Conservation (phyloP, 306 rosid species). For the Citrullus colocynthis region DNA sequence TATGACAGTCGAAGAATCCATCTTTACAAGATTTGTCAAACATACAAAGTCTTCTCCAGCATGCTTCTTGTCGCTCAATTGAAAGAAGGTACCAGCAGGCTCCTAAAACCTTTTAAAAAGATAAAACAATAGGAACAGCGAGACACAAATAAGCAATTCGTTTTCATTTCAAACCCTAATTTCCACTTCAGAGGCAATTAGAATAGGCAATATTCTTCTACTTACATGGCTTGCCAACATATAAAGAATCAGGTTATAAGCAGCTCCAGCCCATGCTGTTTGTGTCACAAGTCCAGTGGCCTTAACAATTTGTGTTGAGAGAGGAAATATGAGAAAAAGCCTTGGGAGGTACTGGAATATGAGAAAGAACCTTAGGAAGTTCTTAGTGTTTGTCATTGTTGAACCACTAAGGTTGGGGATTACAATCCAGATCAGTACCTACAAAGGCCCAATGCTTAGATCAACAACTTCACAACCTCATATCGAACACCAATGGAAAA, state of each 20-base stretch:
- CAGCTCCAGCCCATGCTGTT: conserved; percentile 99
- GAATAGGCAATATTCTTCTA: background rate
- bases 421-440: conserved; percentile 83
- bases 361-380: conserved; percentile 61
- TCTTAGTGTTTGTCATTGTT: conserved; percentile 71
- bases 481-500: background rate
- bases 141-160: background rate
- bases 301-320: conserved; percentile 73
- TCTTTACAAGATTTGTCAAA: conserved; percentile 29
- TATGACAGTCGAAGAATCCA: conserved; percentile 52
- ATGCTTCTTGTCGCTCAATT: conserved; percentile 77
- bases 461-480: background rate
- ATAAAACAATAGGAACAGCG: background rate
- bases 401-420: conserved; percentile 78
- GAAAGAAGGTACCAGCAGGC: conserved; percentile 92
- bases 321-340: conserved; percentile 68
- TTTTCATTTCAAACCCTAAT: background rate
- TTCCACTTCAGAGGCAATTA: background rate
- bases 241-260: conserved; percentile 82
- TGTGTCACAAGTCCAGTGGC: conserved; percentile 82
- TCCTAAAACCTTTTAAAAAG: conserved; percentile 56
- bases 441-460: conserved; percentile 2
- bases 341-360: conserved; percentile 77
- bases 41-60: conserved; percentile 66
- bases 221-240: conserved; percentile 99